A percentile compares a stretch with the other conserved stretches of the same genome.
These are phyloP conservation scores for Rhodosorus marinus DNA, from an alignment of 23 red algal species.

Conservation along the genomic window DNA sequence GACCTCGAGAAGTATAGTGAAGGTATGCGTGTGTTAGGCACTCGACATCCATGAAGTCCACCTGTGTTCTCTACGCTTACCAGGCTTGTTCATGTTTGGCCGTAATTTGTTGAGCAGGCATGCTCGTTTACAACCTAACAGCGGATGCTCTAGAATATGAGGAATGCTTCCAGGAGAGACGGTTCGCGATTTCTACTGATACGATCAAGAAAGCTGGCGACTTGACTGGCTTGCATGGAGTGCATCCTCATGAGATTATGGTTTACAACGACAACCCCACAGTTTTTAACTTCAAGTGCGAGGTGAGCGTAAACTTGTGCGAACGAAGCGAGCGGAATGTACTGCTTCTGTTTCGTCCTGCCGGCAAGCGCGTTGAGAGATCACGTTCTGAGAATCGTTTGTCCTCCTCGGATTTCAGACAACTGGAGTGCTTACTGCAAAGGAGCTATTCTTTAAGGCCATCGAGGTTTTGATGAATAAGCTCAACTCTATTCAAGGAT, in stretches of 20 bases:
- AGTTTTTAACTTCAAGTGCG: slow-evolving; percentile 40
- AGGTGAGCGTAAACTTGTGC: too few species aligned
- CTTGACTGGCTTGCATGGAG: slow-evolving; percentile 14
- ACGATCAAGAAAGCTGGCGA: slow-evolving; percentile 24
- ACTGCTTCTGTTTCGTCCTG: too few species aligned
- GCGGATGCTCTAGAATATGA: slow-evolving; percentile 38
- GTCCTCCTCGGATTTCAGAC: slow-evolving; percentile 23
- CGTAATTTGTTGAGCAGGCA: too few species aligned
- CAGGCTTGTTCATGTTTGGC: too few species aligned
- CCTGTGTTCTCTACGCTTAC: too few species aligned
- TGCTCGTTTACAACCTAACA: too few species aligned
- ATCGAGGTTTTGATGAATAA: slow-evolving; percentile 15
- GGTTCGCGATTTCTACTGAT: slow-evolving; percentile 43
- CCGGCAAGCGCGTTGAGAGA: too few species aligned
- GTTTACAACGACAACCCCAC: slow-evolving; percentile 16
- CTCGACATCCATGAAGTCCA: too few species aligned
- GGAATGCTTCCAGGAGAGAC: slow-evolving; percentile 19
- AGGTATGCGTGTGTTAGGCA: slow-evolving; percentile 18
- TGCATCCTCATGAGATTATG: slow-evolving; percentile 19
- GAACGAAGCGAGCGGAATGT: too few species aligned
- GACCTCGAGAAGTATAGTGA: slow-evolving; percentile 23
- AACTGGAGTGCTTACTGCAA: slow-evolving; percentile 29
- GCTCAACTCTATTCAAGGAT: too few species aligned
- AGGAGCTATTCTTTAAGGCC: slow-evolving; percentile 13
- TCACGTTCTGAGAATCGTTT: too few species aligned